Evolutionary conservation across 768 basidiomycete genomes (phyloP), one percentile per base, ranked within the genome.

Genomic region (Tricholoma furcatifolium): DNA sequence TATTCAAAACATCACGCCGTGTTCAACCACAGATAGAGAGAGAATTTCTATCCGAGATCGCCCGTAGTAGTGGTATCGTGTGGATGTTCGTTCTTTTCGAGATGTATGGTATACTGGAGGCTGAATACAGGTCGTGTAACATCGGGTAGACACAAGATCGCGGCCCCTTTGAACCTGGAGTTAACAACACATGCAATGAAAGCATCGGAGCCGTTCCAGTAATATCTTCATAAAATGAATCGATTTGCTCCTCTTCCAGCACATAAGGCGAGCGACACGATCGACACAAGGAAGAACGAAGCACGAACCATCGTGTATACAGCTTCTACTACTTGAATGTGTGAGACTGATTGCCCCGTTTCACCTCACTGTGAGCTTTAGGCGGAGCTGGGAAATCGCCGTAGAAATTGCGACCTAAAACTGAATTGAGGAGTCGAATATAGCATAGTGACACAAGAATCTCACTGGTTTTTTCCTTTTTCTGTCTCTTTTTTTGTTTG

Each of bases 361-460:
- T 86, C 47, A 85, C 60, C 56, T 88, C 84, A 55, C 81, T 81
- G 51, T 82, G 73, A 30, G 84, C 84, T 62, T 77, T 81, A 0
- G 85, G 87, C 18, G 84, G 81, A 18, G 80, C 80, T 53, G 79
- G 82, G 73, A 88, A 86, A 62, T 83, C 74, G 18, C 82, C 81
- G 53, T 79, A 77, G 42, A 72, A 74, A 24, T 56, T 60, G 39
- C 74, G 77, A 53, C 72, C 80, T 79, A 51, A 39, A 50, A 51
- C 32, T 41, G 56, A 50, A 15, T 49, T 47, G 17, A 45, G 45
- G 4, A 27, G 7, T 43, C 5, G 2, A 36, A 32, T 30, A 40
- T 50, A 41, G 21, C 18, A 2, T 14, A 31, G 8, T 38, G 57
- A 44, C 46, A 36, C 49, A 51, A 56, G 23, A 12, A 30, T 63